Conservation (phyloP, 2,329 filamentous ascomycete genomes). For the Parafenestella ontariensis region DNA sequence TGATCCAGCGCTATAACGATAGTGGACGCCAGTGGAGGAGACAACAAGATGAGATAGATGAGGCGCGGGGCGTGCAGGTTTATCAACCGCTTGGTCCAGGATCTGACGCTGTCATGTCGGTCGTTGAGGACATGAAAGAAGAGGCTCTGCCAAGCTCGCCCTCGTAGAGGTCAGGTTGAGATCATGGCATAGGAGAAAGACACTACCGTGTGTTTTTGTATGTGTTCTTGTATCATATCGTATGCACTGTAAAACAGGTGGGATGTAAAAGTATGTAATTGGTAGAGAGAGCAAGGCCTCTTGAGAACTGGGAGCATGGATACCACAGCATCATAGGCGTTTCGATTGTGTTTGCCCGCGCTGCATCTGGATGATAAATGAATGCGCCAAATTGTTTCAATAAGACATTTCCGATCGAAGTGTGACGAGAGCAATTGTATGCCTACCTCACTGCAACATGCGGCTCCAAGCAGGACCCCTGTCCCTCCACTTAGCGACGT, state of each 20-base stretch:
- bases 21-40: slow-evolving; percentile 67
- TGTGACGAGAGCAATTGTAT: too few relatives aligned
- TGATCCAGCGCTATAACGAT: slow-evolving; percentile 57
- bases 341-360: background rate
- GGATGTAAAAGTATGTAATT: slow-evolving; percentile 8
- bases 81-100: slow-evolving; percentile 43
- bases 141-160: slow-evolving; percentile 8
- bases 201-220: background rate
- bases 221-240: background rate
- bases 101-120: slow-evolving; percentile 10
- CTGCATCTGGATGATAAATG: background rate
- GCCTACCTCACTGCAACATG: too few relatives aligned
- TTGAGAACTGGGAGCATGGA: too few relatives aligned
- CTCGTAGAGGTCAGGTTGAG: background rate
- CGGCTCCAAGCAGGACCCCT: slow-evolving; percentile 8
- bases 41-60: slow-evolving; percentile 61
- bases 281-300: too few relatives aligned
- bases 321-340: background rate
- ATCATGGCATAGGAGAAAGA: background rate
- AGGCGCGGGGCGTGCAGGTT: slow-evolving; percentile 50
- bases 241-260: background rate
- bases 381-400: background rate
- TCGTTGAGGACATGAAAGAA: slow-evolving; percentile 2
- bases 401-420: too few relatives aligned
- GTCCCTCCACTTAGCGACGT: slow-evolving; percentile 15